A percentile compares a stretch with the other conserved stretches of the same genome.
Conservation (phyloP, 495 filamentous ascomycete genomes). For the Penicillium atrosanguineum region DNA sequence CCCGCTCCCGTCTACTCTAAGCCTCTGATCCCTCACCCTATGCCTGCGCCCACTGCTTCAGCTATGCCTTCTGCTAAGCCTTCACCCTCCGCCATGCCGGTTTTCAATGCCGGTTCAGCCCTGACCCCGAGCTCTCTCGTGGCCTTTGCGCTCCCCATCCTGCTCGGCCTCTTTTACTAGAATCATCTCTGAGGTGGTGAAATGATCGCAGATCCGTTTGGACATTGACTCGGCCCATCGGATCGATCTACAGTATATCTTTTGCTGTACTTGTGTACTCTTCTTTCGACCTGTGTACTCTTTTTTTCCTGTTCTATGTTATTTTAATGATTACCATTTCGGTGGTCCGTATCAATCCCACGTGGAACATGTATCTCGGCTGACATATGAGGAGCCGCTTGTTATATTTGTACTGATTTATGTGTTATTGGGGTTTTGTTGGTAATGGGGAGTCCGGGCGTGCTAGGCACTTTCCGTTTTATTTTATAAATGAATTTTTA, state of each 20-base stretch:
- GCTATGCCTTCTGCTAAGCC: not conserved
- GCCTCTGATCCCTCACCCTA: conserved; percentile 22
- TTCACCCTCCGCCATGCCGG: conserved; percentile 10
- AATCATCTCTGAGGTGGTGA: not conserved
- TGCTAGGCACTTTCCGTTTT: conserved; percentile 14
- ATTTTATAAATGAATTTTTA: conserved; percentile 2
- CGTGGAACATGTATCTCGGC: conserved; percentile 14
- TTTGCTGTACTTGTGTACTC: not conserved
- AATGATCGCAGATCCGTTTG: not conserved
- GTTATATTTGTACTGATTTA: conserved; percentile 5
- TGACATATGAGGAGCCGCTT: conserved; percentile 14
- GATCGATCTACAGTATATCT: conserved; percentile 9
- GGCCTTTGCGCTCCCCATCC: conserved; percentile 17
- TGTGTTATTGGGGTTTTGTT: conserved; percentile 5
- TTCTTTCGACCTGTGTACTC: conserved; percentile 10
- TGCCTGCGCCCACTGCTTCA: conserved; percentile 13
- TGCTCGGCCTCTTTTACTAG: conserved; percentile 25
- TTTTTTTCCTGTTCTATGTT: conserved; percentile 21
- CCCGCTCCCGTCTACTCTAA: conserved; percentile 14
- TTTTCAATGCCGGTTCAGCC: conserved; percentile 22
- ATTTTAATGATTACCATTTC: conserved; percentile 1
- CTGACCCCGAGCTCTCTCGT: conserved; percentile 21
- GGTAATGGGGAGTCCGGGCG: conserved; percentile 10
- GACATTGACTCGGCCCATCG: not conserved
- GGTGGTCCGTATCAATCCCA: conserved; percentile 1